A percentile compares a stretch with the other conserved stretches of the same genome.
These are phyloP conservation scores for Clavariopsis aquatica DNA, from an alignment of 495 filamentous ascomycete genomes.

Conservation along the genomic window DNA sequence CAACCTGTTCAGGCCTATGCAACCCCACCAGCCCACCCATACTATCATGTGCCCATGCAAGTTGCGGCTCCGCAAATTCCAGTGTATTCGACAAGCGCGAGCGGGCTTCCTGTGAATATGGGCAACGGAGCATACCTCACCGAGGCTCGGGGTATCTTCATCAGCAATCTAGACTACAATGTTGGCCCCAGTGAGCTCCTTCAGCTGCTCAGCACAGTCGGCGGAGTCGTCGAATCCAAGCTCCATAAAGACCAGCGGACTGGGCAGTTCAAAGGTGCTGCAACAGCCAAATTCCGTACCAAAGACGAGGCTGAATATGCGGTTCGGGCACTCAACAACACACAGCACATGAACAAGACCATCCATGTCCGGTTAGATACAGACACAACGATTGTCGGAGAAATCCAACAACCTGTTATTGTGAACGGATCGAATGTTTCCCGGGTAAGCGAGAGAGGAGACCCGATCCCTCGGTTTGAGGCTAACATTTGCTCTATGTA, in stretches of 20 bases:
- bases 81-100: constrained; percentile 29
- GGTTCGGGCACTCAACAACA: constrained; percentile 31
- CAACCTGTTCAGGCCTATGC: neutral
- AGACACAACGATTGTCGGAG: constrained; percentile 38
- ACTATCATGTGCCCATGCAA: neutral
- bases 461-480: neutral
- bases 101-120: constrained; percentile 40
- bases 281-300: constrained; percentile 36
- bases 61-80: constrained; percentile 4
- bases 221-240: constrained; percentile 23
- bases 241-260: constrained; percentile 33
- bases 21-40: neutral
- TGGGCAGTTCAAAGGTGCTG: constrained; percentile 37
- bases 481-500: neutral
- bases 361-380: constrained; percentile 41
- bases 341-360: constrained; percentile 26
- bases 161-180: constrained; percentile 37
- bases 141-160: constrained; percentile 43
- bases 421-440: constrained; percentile 19
- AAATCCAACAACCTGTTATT: constrained; percentile 23
- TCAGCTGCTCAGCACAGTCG: constrained; percentile 30
- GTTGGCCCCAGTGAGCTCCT: constrained; percentile 32
- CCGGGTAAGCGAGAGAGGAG: neutral
- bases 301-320: constrained; percentile 38
- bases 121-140: constrained; percentile 34